A percentile compares a stretch with the other conserved stretches of the same genome.
phyloP scores from a whole-genome alignment of 2,329 filamentous ascomycete genomes.

The Fusarium guadeloupense region DNA sequence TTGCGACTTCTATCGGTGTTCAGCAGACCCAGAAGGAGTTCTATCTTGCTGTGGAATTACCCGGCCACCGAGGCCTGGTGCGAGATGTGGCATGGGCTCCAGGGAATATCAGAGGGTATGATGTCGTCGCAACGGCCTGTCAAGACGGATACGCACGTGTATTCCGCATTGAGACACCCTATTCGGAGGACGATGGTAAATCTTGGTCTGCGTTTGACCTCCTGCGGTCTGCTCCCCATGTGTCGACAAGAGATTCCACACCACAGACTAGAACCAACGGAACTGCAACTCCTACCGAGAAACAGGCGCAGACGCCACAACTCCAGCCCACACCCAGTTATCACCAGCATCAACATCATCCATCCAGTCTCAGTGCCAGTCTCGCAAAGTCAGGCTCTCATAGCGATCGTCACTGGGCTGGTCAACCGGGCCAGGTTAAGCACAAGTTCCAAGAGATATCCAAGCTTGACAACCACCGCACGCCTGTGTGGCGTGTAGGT shows the following conservation, averaged over 20 bases:
- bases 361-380: constrained; percentile 62
- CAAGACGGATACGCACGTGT: constrained; percentile 91
- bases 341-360: constrained; percentile 49
- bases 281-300: constrained; percentile 36
- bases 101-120: constrained; percentile 88
- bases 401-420: constrained; percentile 62
- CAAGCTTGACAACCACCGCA: constrained; percentile 72
- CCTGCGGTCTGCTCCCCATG: constrained; percentile 47
- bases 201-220: constrained; percentile 61
- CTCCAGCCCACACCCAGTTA: constrained; percentile 33
- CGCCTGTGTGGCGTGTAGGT: constrained; percentile 78
- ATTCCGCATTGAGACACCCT: constrained; percentile 78
- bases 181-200: constrained; percentile 56
- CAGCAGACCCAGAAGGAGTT: constrained; percentile 75
- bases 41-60: constrained; percentile 82
- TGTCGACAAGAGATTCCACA: constrained; percentile 40
- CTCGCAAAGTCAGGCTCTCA: constrained; percentile 59
- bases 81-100: constrained; percentile 93
- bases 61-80: constrained; percentile 78
- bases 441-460: constrained; percentile 72
- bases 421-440: constrained; percentile 70
- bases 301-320: constrained; percentile 39
- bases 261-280: constrained; percentile 46
- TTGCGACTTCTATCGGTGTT: constrained; percentile 61
- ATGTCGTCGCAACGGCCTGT: constrained; percentile 89